Conservation (phyloP, 768 basidiomycete genomes). For the Rhizopogon sp. region DNA sequence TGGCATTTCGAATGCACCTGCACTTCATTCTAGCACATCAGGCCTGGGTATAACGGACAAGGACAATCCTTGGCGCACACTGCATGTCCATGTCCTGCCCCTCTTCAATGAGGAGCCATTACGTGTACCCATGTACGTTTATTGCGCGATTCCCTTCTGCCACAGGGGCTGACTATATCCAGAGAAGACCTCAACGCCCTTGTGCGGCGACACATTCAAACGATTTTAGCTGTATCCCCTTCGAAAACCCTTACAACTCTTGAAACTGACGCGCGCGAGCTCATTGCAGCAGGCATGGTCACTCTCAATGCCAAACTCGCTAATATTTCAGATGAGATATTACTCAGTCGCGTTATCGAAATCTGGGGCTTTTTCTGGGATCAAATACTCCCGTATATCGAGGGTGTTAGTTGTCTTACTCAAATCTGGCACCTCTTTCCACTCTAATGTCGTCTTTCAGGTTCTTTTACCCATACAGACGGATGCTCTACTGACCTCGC, state of each 20-base stretch:
- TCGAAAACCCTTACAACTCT: conserved; percentile 70
- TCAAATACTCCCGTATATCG: conserved; percentile 79
- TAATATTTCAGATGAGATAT: conserved; percentile 71
- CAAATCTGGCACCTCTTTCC: conserved; percentile 12
- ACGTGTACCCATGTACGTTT: conserved; percentile 70
- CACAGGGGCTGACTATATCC: conserved; percentile 9
- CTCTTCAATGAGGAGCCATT: conserved; percentile 90
- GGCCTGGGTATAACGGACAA: conserved; percentile 30
- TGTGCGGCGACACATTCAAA: conserved; percentile 73
- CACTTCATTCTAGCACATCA: conserved; percentile 29
- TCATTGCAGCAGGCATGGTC: conserved; percentile 86
- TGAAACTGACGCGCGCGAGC: conserved; percentile 73
- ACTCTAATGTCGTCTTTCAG: conserved; percentile 33
- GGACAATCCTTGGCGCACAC: conserved; percentile 74
- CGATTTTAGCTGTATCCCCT: conserved; percentile 67
- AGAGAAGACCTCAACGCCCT: conserved; percentile 87
- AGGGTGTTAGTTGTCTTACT: conserved; percentile 55
- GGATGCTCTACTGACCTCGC: conserved; percentile 58
- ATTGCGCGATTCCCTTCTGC: background rate
- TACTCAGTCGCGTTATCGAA: conserved; percentile 76
- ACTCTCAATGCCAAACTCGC: conserved; percentile 83
- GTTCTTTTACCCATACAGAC: conserved; percentile 59
- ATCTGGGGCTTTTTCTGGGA: conserved; percentile 95
- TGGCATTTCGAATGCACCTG: conserved; percentile 18
- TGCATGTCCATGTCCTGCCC: conserved; percentile 86